Conservation (phyloP, 345 rosid species). For the Odontarrhena argentea region DNA sequence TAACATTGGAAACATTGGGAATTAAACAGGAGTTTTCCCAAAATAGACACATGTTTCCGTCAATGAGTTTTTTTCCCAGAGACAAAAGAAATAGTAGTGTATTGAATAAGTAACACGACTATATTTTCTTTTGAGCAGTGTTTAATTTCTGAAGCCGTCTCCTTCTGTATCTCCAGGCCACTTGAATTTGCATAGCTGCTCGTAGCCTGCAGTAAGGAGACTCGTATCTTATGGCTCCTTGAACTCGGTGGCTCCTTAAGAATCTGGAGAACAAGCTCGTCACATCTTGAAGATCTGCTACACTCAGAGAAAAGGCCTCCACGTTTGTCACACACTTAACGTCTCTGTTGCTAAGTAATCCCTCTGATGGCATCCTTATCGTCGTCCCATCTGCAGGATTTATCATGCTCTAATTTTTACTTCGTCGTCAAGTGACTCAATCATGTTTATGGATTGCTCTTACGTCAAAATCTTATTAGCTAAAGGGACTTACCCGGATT, state of each 20-base stretch:
- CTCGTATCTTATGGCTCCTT: constrained; percentile 85
- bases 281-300: constrained; percentile 81
- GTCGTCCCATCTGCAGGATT: constrained; percentile 56
- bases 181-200: constrained; percentile 70
- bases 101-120: no score
- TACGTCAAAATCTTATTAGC: no score
- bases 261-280: constrained; percentile 65
- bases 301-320: constrained; percentile 83
- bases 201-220: constrained; percentile 78
- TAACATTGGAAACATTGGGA: no score
- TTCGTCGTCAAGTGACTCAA: neutral
- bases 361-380: constrained; percentile 50
- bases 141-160: constrained; percentile 41
- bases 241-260: constrained; percentile 66
- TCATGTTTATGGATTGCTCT: neutral
- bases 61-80: no score
- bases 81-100: no score
- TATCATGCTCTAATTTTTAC: no score
- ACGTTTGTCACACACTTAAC: constrained; percentile 74
- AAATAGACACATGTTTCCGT: no score
- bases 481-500: constrained; percentile 50
- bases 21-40: no score
- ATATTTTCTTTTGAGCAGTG: no score
- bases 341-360: constrained; percentile 55
- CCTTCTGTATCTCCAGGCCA: constrained; percentile 83